These are phyloP conservation scores for Corynespora cassiicola DNA, from an alignment of 2,329 filamentous ascomycete genomes.

Conservation along the genomic window DNA sequence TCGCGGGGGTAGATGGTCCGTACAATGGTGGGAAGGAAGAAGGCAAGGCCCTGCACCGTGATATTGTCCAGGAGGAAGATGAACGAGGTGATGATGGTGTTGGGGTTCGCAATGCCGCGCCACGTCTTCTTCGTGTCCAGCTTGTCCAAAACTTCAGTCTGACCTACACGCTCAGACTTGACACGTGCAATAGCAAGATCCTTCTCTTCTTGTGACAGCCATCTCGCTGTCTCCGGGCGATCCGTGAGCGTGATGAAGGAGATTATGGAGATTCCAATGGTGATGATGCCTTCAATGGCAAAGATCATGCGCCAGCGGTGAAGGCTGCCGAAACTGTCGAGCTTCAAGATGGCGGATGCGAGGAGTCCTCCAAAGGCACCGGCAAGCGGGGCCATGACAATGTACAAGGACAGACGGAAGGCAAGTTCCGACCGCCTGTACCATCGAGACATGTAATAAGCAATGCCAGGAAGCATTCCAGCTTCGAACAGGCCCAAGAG, in stretches of 20 bases:
- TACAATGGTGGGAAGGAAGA: conserved; percentile 75
- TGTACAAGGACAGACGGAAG: conserved; percentile 71
- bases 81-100: conserved; percentile 63
- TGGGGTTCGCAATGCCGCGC: conserved; percentile 69
- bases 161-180: conserved; percentile 70
- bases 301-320: conserved; percentile 74
- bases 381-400: conserved; percentile 73
- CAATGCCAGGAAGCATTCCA: conserved; percentile 76
- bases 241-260: conserved; percentile 72
- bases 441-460: conserved; percentile 76
- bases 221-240: conserved; percentile 70
- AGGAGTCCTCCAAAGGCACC: conserved; percentile 75
- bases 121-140: conserved; percentile 66
- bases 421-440: conserved; percentile 73
- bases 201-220: conserved; percentile 71
- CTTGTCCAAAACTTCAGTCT: conserved; percentile 68
- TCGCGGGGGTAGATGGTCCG: conserved; percentile 68
- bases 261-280: conserved; percentile 63
- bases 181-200: conserved; percentile 70
- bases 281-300: conserved; percentile 73
- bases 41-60: conserved; percentile 73
- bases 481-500: conserved; percentile 72
- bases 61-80: conserved; percentile 72
- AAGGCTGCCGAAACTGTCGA: conserved; percentile 64
- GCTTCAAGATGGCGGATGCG: conserved; percentile 65